Evolutionary conservation across 441 rosid species (phyloP), one percentile per base, ranked within the genome.

Genomic region (Adansonia madagascariensis): DNA sequence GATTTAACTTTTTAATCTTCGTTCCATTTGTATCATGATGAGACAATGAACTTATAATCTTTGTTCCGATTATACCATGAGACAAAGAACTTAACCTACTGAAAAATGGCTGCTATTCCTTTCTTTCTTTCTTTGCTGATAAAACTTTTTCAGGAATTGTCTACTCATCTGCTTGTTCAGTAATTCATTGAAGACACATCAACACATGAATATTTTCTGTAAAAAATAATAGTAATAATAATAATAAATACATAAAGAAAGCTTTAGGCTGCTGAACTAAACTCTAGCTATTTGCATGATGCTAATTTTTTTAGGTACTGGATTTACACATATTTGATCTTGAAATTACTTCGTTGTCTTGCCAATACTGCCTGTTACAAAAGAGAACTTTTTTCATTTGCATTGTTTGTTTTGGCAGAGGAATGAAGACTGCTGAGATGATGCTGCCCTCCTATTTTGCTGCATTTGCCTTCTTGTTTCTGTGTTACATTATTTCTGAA

Each of bases 401-500:
- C 22, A 66, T 66, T 39, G n/a, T 64, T 39, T 35, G 24, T 3
- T 61, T 75, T 75, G 39, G 18, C 70, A 75, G 77, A 71, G 61
- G 71, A 74, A 27, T 46, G 57, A 55, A 22, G 78, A 76, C 18
- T 50, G 71, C 75, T 77, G 71, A 60, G 62, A 91, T 87, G 94
- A 84, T 77, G 91, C 68, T 50, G 46, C 24, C 47, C 8, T 77
- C 76, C 9, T 77, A 57, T 67, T 77, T 80, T 78, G 61, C 62
- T 27, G 85, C 78, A 14, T 76, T 86, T 57, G 9, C 82, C 60
- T 83, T 83, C 73, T 82, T 86, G 44, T 46, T 83, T 59, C 79
- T 85, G 61, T 76, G 84, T 61, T 78, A 71, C 56, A 79, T 35
- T 35, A 35, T 84, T 75, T 52, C 88, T 47, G 83, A 49, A 41